Evolutionary conservation across 352 stramenopile species (phyloP).

Genomic region (Elongisporangium undulatum): DNA sequence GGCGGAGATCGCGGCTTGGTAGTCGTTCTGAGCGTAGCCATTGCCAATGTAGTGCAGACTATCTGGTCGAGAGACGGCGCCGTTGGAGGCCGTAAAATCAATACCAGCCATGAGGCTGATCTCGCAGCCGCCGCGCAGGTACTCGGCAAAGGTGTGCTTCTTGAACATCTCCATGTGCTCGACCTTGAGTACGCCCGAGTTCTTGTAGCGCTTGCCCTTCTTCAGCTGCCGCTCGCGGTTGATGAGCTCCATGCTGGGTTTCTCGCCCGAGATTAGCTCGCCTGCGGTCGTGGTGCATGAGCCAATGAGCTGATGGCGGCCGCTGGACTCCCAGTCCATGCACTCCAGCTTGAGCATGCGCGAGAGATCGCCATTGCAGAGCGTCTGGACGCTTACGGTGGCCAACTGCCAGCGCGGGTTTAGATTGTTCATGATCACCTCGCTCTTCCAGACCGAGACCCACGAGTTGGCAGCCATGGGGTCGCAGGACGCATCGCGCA

Average conservation of each 20-base stretch:
- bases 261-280: conserved; percentile 57
- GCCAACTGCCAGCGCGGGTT: conserved; percentile 56
- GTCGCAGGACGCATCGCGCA: conserved; percentile 38
- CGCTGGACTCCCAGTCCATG: conserved; percentile 75
- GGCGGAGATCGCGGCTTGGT: conserved; percentile 67
- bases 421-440: conserved; percentile 62
- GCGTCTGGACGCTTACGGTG: conserved; percentile 52
- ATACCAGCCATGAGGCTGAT: conserved; percentile 79
- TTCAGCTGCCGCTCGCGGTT: conserved; percentile 57
- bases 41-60: conserved; percentile 64
- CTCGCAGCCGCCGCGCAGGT: conserved; percentile 59
- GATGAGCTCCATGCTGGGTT: conserved; percentile 46
- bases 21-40: conserved; percentile 70
- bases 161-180: conserved; percentile 61
- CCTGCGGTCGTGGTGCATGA: conserved; percentile 39
- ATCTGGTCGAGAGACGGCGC: conserved; percentile 29
- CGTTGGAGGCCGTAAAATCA: conserved; percentile 79
- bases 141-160: conserved; percentile 68
- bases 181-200: conserved; percentile 59
- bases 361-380: conserved; percentile 67
- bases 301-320: conserved; percentile 67
- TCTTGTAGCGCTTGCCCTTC: conserved; percentile 73
- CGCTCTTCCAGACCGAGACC: conserved; percentile 63
- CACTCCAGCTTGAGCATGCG: conserved; percentile 61
- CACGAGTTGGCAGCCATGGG: conserved; percentile 35